Base-by-base conservation (phyloP, 2,329 filamentous ascomycete genomes). In the Aspergillus udagawae region DNA sequence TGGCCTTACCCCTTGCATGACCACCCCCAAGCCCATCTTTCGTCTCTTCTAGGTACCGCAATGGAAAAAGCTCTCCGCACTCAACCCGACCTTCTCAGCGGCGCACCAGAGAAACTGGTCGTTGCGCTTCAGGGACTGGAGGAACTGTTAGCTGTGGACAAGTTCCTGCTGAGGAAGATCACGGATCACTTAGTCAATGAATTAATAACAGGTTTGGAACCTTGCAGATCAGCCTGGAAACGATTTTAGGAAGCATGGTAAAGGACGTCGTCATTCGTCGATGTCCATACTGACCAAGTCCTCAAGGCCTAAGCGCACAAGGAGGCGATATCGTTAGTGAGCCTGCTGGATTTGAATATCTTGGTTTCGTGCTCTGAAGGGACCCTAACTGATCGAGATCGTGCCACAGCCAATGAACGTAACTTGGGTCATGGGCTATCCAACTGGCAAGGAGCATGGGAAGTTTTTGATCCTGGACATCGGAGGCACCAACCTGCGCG, bases 401-500 rank as follows among this genome's bases (percentile, higher is more conserved):
- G 12, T 23, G 44, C 23, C 10, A 47, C 65, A 96, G 91, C 92
- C 93, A 59, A 97, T 97, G 93, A 97, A 97, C 78, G 90, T 93
- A 58, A 96, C 92, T 55, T 97, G 93, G 93, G 92, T 95, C 62
- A 92, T 96, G 86, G 85, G 85, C 49, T 91, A 91, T 74, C 93
- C 93, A 21, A 89, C 88, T 71, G 93, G 93, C 63, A 76, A 92
- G 64, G 93, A 97, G 76, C 90, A 86, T 8, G 93, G 93, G 60
- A 94, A 88, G 12, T 96, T 87, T 73, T 81, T 97, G 44, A 92
- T 93, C 55, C 82, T 97, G 44, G 93, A 97, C 72, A 95, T 97
- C 89, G 93, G 93, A 57, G 93, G 93, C 67, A 97, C 93, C 69
- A 97, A 97, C 75, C 79, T 97, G 62, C 89, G 93, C 73, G 92